These are phyloP conservation scores for Leccinum uliginosum DNA, from an alignment of 768 basidiomycete genomes.

Conservation along the genomic window DNA sequence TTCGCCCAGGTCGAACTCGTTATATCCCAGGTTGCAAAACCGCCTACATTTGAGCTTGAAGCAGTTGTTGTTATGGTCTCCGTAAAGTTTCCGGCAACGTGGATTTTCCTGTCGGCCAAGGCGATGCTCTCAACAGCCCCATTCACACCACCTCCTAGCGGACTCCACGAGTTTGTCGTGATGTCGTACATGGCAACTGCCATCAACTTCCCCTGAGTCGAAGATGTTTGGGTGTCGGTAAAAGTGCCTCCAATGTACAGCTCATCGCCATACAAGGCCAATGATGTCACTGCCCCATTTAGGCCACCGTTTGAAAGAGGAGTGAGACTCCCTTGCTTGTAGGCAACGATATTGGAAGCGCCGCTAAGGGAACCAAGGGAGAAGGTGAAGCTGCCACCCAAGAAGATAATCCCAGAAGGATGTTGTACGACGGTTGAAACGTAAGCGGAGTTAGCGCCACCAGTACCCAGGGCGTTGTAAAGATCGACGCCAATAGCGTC, in stretches of 20 bases:
- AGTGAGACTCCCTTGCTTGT: conserved; percentile 53
- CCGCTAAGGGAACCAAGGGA: conserved; percentile 52
- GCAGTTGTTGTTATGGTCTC: conserved; percentile 36
- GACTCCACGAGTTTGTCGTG: conserved; percentile 55
- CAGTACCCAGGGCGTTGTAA: conserved; percentile 55
- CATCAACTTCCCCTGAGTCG: conserved; percentile 47
- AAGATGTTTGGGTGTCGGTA: conserved; percentile 55
- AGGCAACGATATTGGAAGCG: conserved; percentile 67
- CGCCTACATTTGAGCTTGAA: conserved; percentile 39
- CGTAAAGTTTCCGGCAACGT: conserved; percentile 77
- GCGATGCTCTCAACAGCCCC: conserved; percentile 66
- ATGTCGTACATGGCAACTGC: conserved; percentile 74
- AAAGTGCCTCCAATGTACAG: conserved; percentile 91
- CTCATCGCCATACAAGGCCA: conserved; percentile 57
- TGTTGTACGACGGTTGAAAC: conserved; percentile 62
- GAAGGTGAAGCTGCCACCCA: conserved; percentile 75
- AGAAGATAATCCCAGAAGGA: conserved; percentile 58
- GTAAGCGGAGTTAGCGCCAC: conserved; percentile 30
- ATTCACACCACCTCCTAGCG: conserved; percentile 71
- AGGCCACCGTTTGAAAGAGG: conserved; percentile 64
- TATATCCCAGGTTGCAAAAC: conserved; percentile 76
- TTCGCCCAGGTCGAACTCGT: conserved; percentile 61
- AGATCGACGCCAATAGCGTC: conserved; percentile 62
- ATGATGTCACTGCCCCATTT: conserved; percentile 69
- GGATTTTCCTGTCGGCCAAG: conserved; percentile 45